Conservation (phyloP, 2,329 filamentous ascomycete species). For the Lasiodiplodia gonubiensis region DNA sequence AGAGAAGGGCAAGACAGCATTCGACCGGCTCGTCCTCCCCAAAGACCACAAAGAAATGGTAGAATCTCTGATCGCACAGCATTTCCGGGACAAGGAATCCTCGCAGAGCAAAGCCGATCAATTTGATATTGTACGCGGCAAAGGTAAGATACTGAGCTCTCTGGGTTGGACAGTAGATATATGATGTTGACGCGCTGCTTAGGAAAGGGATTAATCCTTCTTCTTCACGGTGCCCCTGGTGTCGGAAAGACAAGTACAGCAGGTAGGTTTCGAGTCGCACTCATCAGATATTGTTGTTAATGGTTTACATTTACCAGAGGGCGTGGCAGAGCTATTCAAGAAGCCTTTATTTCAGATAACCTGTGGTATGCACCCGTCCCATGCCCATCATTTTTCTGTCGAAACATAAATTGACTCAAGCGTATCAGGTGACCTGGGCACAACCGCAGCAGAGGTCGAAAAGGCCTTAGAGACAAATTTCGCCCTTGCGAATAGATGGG, state of each 20-base stretch:
- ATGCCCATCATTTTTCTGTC: no score
- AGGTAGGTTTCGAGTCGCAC: accelerated
- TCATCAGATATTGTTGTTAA: background rate
- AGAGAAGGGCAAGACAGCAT: background rate
- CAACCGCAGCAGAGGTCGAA: background rate
- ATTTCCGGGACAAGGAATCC: background rate
- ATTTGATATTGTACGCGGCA: background rate
- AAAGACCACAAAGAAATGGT: background rate
- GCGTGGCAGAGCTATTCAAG: background rate
- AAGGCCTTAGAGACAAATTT: background rate
- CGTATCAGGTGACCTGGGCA: background rate
- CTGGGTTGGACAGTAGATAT: no score
- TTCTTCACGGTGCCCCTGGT: background rate
- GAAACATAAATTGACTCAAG: no score
- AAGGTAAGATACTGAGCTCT: background rate
- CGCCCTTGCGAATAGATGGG: background rate
- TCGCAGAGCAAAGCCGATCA: background rate
- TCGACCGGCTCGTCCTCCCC: background rate
- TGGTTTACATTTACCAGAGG: background rate
- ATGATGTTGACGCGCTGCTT: background rate
- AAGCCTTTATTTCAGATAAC: background rate
- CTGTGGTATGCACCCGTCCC: background rate
- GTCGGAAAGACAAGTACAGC: background rate
- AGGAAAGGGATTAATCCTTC: background rate
- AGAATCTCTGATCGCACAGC: background rate